Evolutionary conservation across 805 yeast genomes (phyloP).

Genomic region (Diddensiella transvaalensis): DNA sequence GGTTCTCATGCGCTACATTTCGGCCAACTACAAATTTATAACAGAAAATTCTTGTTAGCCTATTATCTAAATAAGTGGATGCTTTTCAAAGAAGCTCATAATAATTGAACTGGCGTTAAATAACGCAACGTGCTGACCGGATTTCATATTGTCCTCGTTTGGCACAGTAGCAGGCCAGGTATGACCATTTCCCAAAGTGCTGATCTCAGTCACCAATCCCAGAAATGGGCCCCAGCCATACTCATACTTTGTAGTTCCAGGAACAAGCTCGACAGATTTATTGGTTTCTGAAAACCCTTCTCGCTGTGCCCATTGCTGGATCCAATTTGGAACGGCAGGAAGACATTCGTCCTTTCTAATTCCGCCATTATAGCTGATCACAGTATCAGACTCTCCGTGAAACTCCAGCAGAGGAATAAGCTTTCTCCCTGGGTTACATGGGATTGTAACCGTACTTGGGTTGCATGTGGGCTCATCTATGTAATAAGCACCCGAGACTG

Average conservation of each 20-base stretch:
- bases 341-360: neutral
- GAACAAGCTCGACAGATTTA: neutral
- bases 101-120: slow-evolving; percentile 5
- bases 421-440: slow-evolving; percentile 3
- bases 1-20: too few species aligned
- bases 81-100: slow-evolving; percentile 2
- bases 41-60: too few species aligned
- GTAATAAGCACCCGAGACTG: slow-evolving; percentile 3
- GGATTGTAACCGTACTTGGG: neutral
- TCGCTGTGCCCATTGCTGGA: slow-evolving; percentile 1
- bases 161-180: slow-evolving; percentile 4
- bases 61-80: neutral
- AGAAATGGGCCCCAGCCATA: neutral
- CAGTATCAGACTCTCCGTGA: slow-evolving; percentile 2
- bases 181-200: slow-evolving; percentile 1
- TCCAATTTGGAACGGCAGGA: slow-evolving; percentile 3
- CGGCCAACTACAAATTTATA: too few species aligned
- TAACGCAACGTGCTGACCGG: slow-evolving; percentile 4
- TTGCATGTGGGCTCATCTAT: neutral
- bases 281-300: neutral
- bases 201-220: slow-evolving; percentile 1
- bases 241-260: neutral
- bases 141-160: neutral
- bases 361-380: slow-evolving; percentile 1
- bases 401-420: slow-evolving; percentile 5